A percentile compares a stretch with the other conserved stretches of the same genome.
Evolutionary conservation across 768 basidiomycete species (phyloP).

Genomic region (Termitomyces sp.): DNA sequence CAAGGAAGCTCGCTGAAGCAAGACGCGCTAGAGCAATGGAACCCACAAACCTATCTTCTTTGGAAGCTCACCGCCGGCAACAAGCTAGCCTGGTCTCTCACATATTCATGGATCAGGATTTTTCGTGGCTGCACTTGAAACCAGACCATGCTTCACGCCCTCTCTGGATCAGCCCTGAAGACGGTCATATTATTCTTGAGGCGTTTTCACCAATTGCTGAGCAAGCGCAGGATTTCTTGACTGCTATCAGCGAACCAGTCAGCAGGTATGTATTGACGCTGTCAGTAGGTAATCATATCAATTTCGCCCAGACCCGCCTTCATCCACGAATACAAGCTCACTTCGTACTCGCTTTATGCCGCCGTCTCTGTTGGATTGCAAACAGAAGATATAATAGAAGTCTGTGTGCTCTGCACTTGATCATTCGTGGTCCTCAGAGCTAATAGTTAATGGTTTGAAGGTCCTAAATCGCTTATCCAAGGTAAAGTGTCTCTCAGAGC

Average conservation of each 20-base stretch:
- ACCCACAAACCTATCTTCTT: conserved; percentile 43
- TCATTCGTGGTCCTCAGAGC: conserved; percentile 13
- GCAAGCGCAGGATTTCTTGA: conserved; percentile 97
- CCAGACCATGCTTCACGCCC: conserved; percentile 89
- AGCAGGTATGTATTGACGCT: conserved; percentile 70
- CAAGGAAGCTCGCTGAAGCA: conserved; percentile 71
- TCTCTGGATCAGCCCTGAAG: conserved; percentile 93
- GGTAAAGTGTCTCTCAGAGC: conserved; percentile 31
- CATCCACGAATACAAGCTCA: conserved; percentile 99
- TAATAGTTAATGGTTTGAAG: conserved; percentile 35
- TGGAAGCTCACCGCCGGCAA: conserved; percentile 65
- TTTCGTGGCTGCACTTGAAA: conserved; percentile 84
- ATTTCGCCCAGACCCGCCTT: conserved; percentile 75
- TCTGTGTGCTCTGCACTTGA: conserved; percentile 41
- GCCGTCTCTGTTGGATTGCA: conserved; percentile 98
- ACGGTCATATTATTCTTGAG: conserved; percentile 93
- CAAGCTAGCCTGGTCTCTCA: conserved; percentile 77
- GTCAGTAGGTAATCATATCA: conserved; percentile 27
- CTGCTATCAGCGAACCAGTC: conserved; percentile 97
- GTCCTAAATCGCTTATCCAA: conserved; percentile 81
- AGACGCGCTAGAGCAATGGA: conserved; percentile 44
- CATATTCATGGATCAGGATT: conserved; percentile 84
- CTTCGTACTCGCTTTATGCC: conserved; percentile 96
- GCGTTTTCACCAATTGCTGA: conserved; percentile 97
- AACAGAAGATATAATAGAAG: conserved; percentile 98